These are phyloP conservation scores for Suillus weaverae DNA, from an alignment of 768 basidiomycete species.

Conservation along the genomic window DNA sequence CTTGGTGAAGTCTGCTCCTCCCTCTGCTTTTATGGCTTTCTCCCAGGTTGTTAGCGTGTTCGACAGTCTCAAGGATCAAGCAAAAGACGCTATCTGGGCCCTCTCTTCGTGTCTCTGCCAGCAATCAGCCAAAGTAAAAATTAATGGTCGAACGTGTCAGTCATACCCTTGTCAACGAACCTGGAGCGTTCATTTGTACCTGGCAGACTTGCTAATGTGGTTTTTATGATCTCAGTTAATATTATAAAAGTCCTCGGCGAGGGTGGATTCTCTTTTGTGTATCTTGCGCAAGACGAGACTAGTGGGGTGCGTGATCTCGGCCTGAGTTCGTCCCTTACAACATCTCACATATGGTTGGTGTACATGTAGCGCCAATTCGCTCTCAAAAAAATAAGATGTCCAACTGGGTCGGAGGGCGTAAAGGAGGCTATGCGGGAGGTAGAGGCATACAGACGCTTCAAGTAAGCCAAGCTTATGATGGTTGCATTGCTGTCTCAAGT, in stretches of 20 bases:
- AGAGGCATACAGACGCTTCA: slow-evolving; percentile 93
- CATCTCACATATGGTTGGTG: slow-evolving; percentile 7
- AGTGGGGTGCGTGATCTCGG: slow-evolving; percentile 61
- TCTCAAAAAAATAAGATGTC: slow-evolving; percentile 95
- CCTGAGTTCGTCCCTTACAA: neutral
- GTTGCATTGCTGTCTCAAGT: neutral
- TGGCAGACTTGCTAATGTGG: slow-evolving; percentile 3
- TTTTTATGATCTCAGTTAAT: slow-evolving; percentile 53
- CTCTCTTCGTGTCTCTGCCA: slow-evolving; percentile 80
- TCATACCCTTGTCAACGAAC: slow-evolving; percentile 18
- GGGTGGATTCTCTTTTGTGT: slow-evolving; percentile 93
- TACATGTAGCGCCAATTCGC: slow-evolving; percentile 79
- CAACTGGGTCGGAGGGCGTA: slow-evolving; percentile 83
- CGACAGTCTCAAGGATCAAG: slow-evolving; percentile 66
- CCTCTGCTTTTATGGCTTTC: slow-evolving; percentile 26
- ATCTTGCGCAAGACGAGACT: slow-evolving; percentile 81
- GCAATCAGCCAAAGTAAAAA: slow-evolving; percentile 86
- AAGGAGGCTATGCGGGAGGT: slow-evolving; percentile 88
- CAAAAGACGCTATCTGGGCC: slow-evolving; percentile 81
- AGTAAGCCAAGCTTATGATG: slow-evolving; percentile 47
- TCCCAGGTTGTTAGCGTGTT: slow-evolving; percentile 41
- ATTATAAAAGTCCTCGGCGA: slow-evolving; percentile 93
- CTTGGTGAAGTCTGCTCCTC: neutral
- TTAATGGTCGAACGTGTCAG: slow-evolving; percentile 92
- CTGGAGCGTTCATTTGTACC: slow-evolving; percentile 7